These are phyloP conservation scores for Collybia mongolica DNA, from an alignment of 768 basidiomycete genomes.

Conservation along the genomic window DNA sequence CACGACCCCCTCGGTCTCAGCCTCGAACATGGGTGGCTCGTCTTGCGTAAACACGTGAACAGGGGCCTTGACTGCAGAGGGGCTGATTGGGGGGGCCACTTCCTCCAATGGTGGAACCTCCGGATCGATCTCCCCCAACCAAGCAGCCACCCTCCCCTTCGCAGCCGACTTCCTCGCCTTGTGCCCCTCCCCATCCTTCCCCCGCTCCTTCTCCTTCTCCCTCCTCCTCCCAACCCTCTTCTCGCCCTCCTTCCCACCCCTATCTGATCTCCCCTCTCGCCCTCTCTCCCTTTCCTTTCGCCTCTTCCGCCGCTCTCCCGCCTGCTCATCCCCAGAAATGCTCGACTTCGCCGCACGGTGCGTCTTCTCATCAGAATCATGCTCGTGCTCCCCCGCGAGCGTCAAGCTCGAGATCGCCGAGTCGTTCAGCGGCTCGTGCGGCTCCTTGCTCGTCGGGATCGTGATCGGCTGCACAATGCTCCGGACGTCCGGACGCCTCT, in stretches of 20 bases:
- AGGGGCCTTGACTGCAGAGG: background rate
- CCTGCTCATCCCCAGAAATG: slow-evolving; percentile 23
- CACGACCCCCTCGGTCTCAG: background rate
- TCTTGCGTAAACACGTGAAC: too few relatives aligned
- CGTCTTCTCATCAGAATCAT: slow-evolving; percentile 35
- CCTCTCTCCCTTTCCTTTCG: slow-evolving; percentile 24
- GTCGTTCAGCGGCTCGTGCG: slow-evolving; percentile 40
- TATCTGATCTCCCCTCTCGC: slow-evolving; percentile 1
- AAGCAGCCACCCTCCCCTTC: slow-evolving; percentile 75
- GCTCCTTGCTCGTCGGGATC: slow-evolving; percentile 28
- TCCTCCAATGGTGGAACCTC: slow-evolving; percentile 49
- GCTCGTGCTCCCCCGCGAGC: slow-evolving; percentile 32
- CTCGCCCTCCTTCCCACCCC: slow-evolving; percentile 14
- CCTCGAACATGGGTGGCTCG: background rate
- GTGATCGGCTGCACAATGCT: slow-evolving; percentile 29
- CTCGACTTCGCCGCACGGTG: slow-evolving; percentile 33
- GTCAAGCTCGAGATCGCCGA: slow-evolving; percentile 58
- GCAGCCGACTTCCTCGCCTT: slow-evolving; percentile 32
- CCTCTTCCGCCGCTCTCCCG: slow-evolving; percentile 20
- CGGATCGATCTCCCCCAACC: slow-evolving; percentile 68
- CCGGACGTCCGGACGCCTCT: slow-evolving; percentile 26
- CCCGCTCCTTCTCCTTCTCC: slow-evolving; percentile 22
- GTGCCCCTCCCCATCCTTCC: slow-evolving; percentile 17
- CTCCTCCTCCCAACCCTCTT: slow-evolving; percentile 21
- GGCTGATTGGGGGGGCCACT: slow-evolving; percentile 11